Percentiles rank a stretch among this genome's conserved stretches.
phyloP scores from a whole-genome alignment of 768 basidiomycete species.

The Porpolomopsis calyptriformis region DNA sequence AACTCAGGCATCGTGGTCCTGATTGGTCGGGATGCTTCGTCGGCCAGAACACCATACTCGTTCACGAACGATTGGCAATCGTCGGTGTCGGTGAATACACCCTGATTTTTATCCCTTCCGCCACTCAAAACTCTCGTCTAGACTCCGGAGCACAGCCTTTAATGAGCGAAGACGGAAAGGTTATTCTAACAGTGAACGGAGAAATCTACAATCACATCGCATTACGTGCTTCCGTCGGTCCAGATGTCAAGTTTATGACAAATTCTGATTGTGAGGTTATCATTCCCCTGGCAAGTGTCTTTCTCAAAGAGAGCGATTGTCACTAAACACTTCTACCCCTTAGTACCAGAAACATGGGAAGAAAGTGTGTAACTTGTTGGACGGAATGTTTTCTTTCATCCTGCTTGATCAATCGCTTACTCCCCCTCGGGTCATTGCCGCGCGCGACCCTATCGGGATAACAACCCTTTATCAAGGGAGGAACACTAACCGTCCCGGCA shows the following conservation, averaged over 20 bases:
- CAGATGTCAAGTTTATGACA: conserved; percentile 79
- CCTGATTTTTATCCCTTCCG: conserved; percentile 3
- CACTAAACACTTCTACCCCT: background rate
- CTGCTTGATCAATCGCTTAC: conserved; percentile 87
- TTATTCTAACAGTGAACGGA: conserved; percentile 88
- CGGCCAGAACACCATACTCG: conserved; percentile 70
- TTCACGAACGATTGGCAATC: conserved; percentile 93
- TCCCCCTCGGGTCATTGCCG: conserved; percentile 86
- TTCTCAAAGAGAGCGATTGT: background rate
- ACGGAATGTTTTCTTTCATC: conserved; percentile 99
- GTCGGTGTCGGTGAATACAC: conserved; percentile 82
- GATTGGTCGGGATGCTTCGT: conserved; percentile 98
- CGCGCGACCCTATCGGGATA: conserved; percentile 94
- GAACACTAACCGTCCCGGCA: conserved; percentile 72
- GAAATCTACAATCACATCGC: conserved; percentile 97
- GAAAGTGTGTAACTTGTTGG: conserved; percentile 67
- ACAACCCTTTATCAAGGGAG: conserved; percentile 98
- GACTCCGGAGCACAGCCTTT: conserved; percentile 97
- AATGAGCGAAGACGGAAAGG: conserved; percentile 71
- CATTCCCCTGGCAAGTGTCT: conserved; percentile 63
- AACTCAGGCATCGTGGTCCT: conserved; percentile 87
- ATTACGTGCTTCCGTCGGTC: conserved; percentile 56
- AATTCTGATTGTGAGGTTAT: conserved; percentile 98
- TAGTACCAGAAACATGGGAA: conserved; percentile 82
- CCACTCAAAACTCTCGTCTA: conserved; percentile 20